Base-by-base conservation (phyloP, 2,329 filamentous ascomycete species). In the Aspergillus tamarii region DNA sequence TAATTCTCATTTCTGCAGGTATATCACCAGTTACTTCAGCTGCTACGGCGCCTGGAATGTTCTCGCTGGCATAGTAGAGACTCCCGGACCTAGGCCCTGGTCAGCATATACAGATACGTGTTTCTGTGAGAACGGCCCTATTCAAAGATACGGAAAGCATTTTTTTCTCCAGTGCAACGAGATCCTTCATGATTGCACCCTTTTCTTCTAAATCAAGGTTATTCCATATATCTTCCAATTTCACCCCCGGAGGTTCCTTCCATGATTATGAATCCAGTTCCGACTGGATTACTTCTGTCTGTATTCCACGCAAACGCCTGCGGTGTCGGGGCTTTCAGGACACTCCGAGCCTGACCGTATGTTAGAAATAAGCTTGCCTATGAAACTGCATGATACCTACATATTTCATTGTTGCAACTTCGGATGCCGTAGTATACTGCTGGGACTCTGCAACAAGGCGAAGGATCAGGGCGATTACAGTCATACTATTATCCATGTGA, bases 141-240 rank as follows among this genome's bases (percentile, higher is more conserved):
- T 70, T 73, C 50, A 80, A 78, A 32, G 72, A 74, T 19, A 78
- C 55, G 2, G 74, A 75, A 28, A 77, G 65, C 59, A 81, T 69
- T 63, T 79, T 80, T 65, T 70, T 69, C 69, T 81, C 72, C 7
- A 81, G 71, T 3, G 58, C 52, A 7, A 80, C 71, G n/a, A 82
- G 48, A 32, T 77, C 74, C 50, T 76, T 66, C 54, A 72, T 68
- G 52, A 70, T 65, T 12, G 57, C 28, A 19, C 71, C 53, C 41
- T 64, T 70, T 11, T 64, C 19, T n/a, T 70, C 60, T 0, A 67
- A 61, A 61, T 72, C 70, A 26, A 76, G 60, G 28, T 73, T 66
- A 62, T 66, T 45, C 75, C 71, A 78, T 30, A 73, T 48, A 16
- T 62, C 66, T 32, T 67, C 65, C 53, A 77, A 66, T 56, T 70